These are phyloP conservation scores for Cenchrus purpureus DNA, from an alignment of 176 grass and related monocot species.

Conservation along the genomic window DNA sequence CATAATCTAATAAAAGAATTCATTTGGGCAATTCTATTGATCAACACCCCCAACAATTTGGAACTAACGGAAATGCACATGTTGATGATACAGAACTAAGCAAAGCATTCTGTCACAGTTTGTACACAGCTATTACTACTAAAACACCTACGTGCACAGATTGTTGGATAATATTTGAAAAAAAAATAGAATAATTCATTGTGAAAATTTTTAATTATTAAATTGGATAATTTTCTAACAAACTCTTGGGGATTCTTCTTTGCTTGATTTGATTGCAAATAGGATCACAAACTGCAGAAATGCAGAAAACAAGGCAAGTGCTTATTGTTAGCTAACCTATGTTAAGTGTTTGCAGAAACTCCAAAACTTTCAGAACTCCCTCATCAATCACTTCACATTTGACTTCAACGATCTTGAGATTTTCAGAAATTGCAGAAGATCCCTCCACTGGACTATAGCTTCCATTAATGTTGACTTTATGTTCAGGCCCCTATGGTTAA, in stretches of 20 bases:
- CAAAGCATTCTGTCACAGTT: neutral
- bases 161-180: neutral
- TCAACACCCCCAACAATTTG: neutral
- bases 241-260: neutral
- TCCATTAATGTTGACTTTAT: neutral
- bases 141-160: neutral
- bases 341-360: constrained; percentile 4
- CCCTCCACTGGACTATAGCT: neutral
- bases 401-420: neutral
- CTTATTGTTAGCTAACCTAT: neutral
- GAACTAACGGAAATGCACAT: neutral
- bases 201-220: neutral
- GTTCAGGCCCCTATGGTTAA: neutral
- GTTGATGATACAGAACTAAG: neutral
- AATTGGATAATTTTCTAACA: neutral
- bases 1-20: neutral
- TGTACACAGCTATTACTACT: neutral
- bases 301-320: no score
- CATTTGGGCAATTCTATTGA: neutral
- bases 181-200: neutral
- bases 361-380: neutral
- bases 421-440: constrained; percentile 2
- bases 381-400: constrained; percentile 2
- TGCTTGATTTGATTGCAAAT: neutral
- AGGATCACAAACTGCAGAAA: neutral